Conservation (phyloP, 805 yeast genomes). For the Candida ipomoeae region DNA sequence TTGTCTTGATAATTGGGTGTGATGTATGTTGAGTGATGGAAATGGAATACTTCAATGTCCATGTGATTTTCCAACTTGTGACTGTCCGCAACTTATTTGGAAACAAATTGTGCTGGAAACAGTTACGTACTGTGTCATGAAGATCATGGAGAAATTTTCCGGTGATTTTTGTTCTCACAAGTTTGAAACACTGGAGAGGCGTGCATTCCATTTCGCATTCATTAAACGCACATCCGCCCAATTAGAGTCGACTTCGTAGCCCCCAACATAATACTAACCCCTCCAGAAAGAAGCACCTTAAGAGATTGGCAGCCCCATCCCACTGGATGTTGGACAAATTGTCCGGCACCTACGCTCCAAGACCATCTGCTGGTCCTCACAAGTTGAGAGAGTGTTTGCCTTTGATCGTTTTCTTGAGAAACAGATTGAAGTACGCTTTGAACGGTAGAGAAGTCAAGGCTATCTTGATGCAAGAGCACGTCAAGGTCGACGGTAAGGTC, state of each 20-base stretch:
- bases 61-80: too few species aligned
- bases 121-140: not conserved
- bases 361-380: constrained; percentile 99
- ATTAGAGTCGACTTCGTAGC: constrained; percentile 5
- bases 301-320: constrained; percentile 99
- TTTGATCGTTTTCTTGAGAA: constrained; percentile 92
- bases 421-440: constrained; percentile 97
- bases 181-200: not conserved
- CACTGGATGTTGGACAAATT: constrained; percentile 99
- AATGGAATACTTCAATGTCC: not conserved
- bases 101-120: too few species aligned
- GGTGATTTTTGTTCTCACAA: not conserved
- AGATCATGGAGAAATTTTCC: too few species aligned
- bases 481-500: constrained; percentile 98
- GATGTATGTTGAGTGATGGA: constrained; percentile 3
- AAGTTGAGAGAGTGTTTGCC: constrained; percentile 98
- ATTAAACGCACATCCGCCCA: not conserved
- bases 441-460: constrained; percentile 99
- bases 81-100: too few species aligned
- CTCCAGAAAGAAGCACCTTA: constrained; percentile 92
- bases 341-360: constrained; percentile 99
- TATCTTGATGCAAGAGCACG: constrained; percentile 96
- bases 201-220: not conserved
- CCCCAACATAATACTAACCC: constrained; percentile 23
- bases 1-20: constrained; percentile 40